A percentile compares a stretch with the other conserved stretches of the same genome.
These are phyloP conservation scores for Teratosphaeria nubilosa DNA, from an alignment of 2,329 filamentous ascomycete species.

Conservation along the genomic window DNA sequence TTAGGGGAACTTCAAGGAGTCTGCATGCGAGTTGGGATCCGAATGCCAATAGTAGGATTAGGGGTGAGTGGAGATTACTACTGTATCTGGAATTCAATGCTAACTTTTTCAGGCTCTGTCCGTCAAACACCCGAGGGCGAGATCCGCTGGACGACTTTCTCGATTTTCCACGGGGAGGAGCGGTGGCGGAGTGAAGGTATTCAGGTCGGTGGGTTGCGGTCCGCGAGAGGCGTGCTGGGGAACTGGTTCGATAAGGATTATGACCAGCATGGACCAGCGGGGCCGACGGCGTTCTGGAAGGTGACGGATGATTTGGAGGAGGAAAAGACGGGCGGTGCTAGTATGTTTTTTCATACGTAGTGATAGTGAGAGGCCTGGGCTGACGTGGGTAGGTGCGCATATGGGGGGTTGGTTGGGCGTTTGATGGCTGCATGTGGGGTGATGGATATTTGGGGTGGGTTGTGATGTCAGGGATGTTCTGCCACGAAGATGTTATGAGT, in stretches of 20 bases:
- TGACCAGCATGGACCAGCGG: slow-evolving; percentile 57
- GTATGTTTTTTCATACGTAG: not conserved
- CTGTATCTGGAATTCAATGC: not conserved
- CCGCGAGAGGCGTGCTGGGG: slow-evolving; percentile 58
- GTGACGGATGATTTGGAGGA: slow-evolving; percentile 42
- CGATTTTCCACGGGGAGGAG: slow-evolving; percentile 53
- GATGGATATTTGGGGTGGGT: not conserved
- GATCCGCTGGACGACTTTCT: slow-evolving; percentile 63
- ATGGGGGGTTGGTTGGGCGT: not conserved
- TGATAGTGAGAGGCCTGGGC: not conserved
- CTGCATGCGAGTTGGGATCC: slow-evolving; percentile 57
- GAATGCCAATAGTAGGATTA: slow-evolving; percentile 56
- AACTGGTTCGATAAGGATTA: slow-evolving; percentile 73
- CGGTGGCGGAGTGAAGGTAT: slow-evolving; percentile 69
- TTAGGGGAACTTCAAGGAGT: slow-evolving; percentile 51
- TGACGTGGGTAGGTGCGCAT: not conserved
- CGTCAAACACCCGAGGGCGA: slow-evolving; percentile 59
- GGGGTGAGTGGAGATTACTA: slow-evolving; percentile 39
- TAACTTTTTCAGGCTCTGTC: slow-evolving; percentile 42
- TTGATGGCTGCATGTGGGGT: not conserved
- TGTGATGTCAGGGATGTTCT: not conserved
- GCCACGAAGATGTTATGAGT: not conserved
- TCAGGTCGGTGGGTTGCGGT: slow-evolving; percentile 58
- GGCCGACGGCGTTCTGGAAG: slow-evolving; percentile 73
- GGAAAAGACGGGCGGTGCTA: slow-evolving; percentile 10